Base-by-base conservation (phyloP, 2,329 filamentous ascomycete genomes). In the Claviceps africana region DNA sequence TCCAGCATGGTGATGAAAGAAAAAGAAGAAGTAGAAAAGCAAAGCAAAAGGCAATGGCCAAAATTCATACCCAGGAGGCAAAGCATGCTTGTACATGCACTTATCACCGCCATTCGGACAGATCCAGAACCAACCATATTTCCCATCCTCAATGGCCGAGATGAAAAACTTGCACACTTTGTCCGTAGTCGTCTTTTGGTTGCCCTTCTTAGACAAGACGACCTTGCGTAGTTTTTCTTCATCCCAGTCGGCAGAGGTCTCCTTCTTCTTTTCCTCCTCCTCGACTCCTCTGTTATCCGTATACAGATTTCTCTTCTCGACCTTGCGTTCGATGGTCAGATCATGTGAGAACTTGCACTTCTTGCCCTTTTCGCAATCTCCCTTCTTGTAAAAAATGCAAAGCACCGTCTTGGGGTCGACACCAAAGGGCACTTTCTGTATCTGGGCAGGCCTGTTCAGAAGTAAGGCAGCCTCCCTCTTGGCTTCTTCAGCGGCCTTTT, bases 81-180 rank as follows among this genome's bases (percentile, higher is more conserved):
- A 77, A 63, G 86, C 89, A 69, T 98, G 93, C 71, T 86, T 90
- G 67, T 98, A 98, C 85, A 93, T 97, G 85, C 93, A 98, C 70
- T 95, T 88, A 66, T 98, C 86, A 57, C 87, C 91, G 58, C 89
- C 90, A 64, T 97, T 97, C 47, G 93, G 93, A 78, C 93, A 98
- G 54, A 82, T 77, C 93, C 93, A 98, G 72, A 98, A 97, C 93
- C 93, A 98, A 56, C 93, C 93, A 63, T 98, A 98, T 71, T 97
- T 98, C 62, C 89, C 87, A 65, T 98, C 93, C 71, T 98, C 93
- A 56, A 98, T 93, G 28, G 93, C 93, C 60, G 90, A 84, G 66
- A 97, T 93, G 67, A 98, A 98, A 75, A 74, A 95, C 71, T 97
- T 98, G 87, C 93, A 98, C 59, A 98, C 93, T 72, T 97, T 98